phyloP scores from a whole-genome alignment of 2,329 filamentous ascomycete genomes.

The Shiraia sp. region DNA sequence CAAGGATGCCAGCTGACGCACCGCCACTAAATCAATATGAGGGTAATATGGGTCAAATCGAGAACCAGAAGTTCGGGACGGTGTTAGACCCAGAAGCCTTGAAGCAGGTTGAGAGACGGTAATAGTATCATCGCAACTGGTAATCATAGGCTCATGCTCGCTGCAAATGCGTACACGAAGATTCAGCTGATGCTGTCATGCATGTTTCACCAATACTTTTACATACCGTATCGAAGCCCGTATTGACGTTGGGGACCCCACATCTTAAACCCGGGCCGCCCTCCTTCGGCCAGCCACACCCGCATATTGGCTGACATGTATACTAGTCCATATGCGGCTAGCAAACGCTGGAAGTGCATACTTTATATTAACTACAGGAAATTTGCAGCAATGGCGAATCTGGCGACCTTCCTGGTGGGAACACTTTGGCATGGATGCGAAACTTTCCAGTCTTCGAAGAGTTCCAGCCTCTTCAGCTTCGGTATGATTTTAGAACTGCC shows the following conservation, averaged over 20 bases:
- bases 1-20: constrained; percentile 2
- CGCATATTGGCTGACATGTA: constrained; percentile 4
- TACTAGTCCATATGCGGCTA: too few relatives aligned
- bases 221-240: not conserved
- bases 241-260: not conserved
- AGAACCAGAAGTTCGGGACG: not conserved
- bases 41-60: constrained; percentile 1
- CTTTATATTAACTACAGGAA: too few relatives aligned
- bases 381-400: too few relatives aligned
- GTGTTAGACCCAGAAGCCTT: too few relatives aligned
- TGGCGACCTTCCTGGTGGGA: too few relatives aligned
- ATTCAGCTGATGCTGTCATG: not conserved
- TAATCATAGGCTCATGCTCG: not conserved
- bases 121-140: too few relatives aligned
- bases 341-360: too few relatives aligned
- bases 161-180: not conserved
- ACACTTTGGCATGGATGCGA: too few relatives aligned
- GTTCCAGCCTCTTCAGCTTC: too few relatives aligned
- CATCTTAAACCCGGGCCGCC: not conserved
- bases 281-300: constrained; percentile 7
- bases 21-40: constrained; percentile 12
- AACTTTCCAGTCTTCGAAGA: too few relatives aligned
- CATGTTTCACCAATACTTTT: not conserved
- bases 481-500: too few relatives aligned
- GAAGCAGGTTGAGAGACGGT: too few relatives aligned